These are phyloP conservation scores for Neonectria magnoliae DNA, from an alignment of 2,329 filamentous ascomycete genomes.

Conservation along the genomic window DNA sequence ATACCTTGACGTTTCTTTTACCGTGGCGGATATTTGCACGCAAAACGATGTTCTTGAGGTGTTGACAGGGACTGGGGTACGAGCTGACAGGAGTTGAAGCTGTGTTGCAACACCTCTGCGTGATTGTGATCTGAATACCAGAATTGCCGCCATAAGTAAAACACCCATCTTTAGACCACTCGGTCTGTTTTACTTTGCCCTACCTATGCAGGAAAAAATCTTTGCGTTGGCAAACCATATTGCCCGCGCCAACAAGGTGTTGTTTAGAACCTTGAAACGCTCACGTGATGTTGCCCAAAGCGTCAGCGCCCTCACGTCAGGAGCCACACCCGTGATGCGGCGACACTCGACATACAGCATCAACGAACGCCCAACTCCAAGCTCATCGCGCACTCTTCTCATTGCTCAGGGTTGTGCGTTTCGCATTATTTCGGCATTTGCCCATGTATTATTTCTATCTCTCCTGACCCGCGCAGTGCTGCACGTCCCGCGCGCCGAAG, in stretches of 20 bases:
- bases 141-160: not conserved
- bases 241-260: not conserved
- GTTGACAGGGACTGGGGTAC: no score
- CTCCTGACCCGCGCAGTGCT: slow-evolving; percentile 30
- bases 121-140: not conserved
- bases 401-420: not conserved
- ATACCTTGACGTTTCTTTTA: not conserved
- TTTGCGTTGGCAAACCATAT: not conserved
- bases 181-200: not conserved
- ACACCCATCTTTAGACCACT: not conserved
- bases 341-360: slow-evolving; percentile 36
- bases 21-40: not conserved
- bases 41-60: not conserved
- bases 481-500: slow-evolving; percentile 28
- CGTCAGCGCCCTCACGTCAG: slow-evolving; percentile 37
- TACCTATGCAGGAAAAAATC: not conserved
- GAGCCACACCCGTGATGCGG: slow-evolving; percentile 41
- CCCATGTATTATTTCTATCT: slow-evolving; percentile 29
- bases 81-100: not conserved
- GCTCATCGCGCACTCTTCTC: slow-evolving; percentile 18
- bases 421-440: not conserved
- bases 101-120: not conserved
- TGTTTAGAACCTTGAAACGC: not conserved
- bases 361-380: slow-evolving; percentile 30
- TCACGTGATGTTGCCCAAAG: slow-evolving; percentile 38